Conservation (phyloP, 768 basidiomycete genomes). For the Leucocoprinus sp. region DNA sequence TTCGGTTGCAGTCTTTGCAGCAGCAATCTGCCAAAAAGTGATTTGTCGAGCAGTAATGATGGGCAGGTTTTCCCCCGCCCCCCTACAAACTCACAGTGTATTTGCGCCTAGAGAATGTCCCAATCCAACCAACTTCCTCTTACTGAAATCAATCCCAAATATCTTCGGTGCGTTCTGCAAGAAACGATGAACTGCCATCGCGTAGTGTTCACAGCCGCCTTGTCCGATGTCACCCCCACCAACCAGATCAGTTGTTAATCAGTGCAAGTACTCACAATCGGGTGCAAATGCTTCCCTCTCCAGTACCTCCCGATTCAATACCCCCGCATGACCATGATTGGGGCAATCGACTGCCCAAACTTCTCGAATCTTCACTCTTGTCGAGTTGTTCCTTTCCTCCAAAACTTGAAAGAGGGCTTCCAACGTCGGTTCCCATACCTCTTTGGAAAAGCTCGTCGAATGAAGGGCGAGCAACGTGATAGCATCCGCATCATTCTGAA, state of each 20-base stretch:
- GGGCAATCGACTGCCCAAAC: constrained; percentile 69
- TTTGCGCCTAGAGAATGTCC: constrained; percentile 67
- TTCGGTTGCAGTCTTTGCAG: constrained; percentile 39
- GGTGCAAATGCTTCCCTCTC: constrained; percentile 34
- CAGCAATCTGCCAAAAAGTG: constrained; percentile 41
- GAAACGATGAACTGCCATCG: constrained; percentile 49
- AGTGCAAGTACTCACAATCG: constrained; percentile 33
- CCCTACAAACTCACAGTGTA: constrained; percentile 48
- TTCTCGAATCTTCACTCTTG: constrained; percentile 36
- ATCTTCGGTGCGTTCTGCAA: constrained; percentile 28
- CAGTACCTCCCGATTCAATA: constrained; percentile 42
- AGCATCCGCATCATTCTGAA: constrained; percentile 28
- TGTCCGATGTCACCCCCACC: constrained; percentile 21
- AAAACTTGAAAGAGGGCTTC: constrained; percentile 35
- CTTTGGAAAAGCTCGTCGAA: constrained; percentile 69
- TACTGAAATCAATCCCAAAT: constrained; percentile 37
- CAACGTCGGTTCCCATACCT: constrained; percentile 61
- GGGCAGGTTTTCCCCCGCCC: no score
- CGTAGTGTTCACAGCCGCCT: constrained; percentile 62
- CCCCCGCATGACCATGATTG: constrained; percentile 59
- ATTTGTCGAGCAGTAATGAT: no score
- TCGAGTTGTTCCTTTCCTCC: constrained; percentile 3
- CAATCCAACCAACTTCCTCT: constrained; percentile 48
- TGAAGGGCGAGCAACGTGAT: constrained; percentile 56
- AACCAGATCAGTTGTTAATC: neutral